phyloP scores from a whole-genome alignment of 768 basidiomycete genomes.

The Suillus subluteus region DNA sequence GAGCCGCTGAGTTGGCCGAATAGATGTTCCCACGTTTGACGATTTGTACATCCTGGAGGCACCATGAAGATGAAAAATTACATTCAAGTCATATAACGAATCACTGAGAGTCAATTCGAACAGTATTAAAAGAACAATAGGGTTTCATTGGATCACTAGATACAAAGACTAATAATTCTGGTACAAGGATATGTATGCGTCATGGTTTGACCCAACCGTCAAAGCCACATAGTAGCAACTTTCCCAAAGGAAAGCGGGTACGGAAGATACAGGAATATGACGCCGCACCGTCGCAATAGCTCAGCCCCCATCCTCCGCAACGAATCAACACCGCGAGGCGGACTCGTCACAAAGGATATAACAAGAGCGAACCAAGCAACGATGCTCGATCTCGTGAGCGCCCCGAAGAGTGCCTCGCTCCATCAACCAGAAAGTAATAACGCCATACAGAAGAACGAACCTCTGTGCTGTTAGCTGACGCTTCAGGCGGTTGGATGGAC shows the following conservation, averaged over 20 bases:
- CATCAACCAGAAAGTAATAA: conserved; percentile 70
- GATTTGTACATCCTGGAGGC: no score
- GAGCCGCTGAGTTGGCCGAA: conserved; percentile 17
- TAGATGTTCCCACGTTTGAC: background rate
- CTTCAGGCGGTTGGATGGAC: conserved; percentile 74
- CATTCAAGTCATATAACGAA: background rate
- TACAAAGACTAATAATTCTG: background rate
- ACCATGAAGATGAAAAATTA: background rate
- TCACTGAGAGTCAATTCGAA: no score
- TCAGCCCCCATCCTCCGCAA: conserved; percentile 42
- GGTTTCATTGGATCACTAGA: background rate
- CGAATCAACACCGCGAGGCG: conserved; percentile 59
- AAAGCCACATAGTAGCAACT: conserved; percentile 76
- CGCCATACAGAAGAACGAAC: conserved; percentile 61
- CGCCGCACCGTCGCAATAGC: conserved; percentile 52
- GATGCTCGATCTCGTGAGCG: conserved; percentile 54
- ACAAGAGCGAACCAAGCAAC: conserved; percentile 40
- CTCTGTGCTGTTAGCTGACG: conserved; percentile 56
- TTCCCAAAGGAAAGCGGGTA: conserved; percentile 46
- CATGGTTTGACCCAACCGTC: conserved; percentile 87
- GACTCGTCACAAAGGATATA: conserved; percentile 46
- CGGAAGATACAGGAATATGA: conserved; percentile 86
- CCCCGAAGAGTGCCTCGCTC: conserved; percentile 66
- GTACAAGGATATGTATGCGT: conserved; percentile 52
- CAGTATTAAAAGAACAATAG: background rate